These are phyloP conservation scores for Phytophthora pseudosyringae DNA, from an alignment of 352 stramenopile species.

Conservation along the genomic window DNA sequence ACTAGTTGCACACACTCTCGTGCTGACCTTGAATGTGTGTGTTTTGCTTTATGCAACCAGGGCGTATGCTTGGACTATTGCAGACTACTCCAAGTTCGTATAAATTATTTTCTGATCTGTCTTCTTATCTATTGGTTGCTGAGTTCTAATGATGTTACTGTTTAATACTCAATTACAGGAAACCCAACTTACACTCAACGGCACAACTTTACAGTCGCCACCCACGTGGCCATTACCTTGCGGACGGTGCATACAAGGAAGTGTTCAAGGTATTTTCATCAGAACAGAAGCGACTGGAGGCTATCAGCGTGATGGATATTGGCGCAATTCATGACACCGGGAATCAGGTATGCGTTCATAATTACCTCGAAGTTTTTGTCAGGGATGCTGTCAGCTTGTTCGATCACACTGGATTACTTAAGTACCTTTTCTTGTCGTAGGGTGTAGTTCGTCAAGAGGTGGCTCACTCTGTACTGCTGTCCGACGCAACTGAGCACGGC, in stretches of 20 bases:
- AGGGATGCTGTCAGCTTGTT: neutral
- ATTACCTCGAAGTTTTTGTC: neutral
- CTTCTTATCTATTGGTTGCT: neutral
- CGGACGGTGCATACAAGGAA: conserved; percentile 88
- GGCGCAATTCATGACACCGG: conserved; percentile 83
- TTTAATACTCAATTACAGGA: conserved; percentile 37
- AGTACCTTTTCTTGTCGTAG: conserved; percentile 32
- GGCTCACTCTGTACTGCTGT: conserved; percentile 93
- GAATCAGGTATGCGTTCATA: conserved; percentile 73
- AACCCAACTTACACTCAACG: conserved; percentile 47
- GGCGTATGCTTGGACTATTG: conserved; percentile 57
- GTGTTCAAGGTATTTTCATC: conserved; percentile 88
- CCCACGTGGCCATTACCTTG: conserved; percentile 78
- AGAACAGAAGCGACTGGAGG: conserved; percentile 65
- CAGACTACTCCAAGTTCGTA: conserved; percentile 55
- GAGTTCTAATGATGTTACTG: conserved; percentile 14
- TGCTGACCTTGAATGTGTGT: neutral
- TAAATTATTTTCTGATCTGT: neutral
- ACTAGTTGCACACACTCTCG: neutral
- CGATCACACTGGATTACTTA: conserved; percentile 3
- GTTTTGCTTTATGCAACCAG: conserved; percentile 29
- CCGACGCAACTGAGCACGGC: conserved; percentile 81
- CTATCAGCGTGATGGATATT: conserved; percentile 94
- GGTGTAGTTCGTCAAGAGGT: conserved; percentile 93
- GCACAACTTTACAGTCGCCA: conserved; percentile 55